Evolutionary conservation across 2,329 filamentous ascomycete species (phyloP), one percentile per base, ranked within the genome.

Genomic region (Cladosporium velox): DNA sequence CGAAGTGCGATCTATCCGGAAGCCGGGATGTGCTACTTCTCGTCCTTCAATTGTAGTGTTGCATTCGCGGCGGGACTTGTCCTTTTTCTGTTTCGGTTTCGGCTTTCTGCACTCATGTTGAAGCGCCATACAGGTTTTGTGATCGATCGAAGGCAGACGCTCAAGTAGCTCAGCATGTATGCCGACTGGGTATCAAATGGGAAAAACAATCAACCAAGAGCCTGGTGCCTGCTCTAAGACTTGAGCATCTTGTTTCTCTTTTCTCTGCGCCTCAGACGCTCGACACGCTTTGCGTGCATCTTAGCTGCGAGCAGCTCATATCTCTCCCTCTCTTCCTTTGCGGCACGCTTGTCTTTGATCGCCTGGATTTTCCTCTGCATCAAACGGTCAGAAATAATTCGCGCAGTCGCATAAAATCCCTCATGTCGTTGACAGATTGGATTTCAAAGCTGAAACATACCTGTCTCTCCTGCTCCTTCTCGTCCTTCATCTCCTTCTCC

Each of bases 201-300:
- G 34, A 21, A 44, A 24, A 30, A 30, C 12, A 30, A n/a, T 30
- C 14, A 30, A 59, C 55, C 32, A 21, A 26, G 11, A 38, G 2
- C 34, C 34, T 35, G 12, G 11, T 7, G 11, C 55, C 6, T 41
- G 8, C 59, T 74, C 78, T 64, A 84, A 38, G 82, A 83, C 72
- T 84, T 84, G 67, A 85, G 73, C 77, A 92, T 81, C 83, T 94
- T 95, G 80, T 94, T 99, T 77, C 95, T 88, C 89, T 98, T 98
- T 84, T 99, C 95, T 79, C 92, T 91, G 76, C 93, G 87, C 88
- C 93, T 97, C 79, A 97, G 80, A 73, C 95, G 87, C 81, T 99
- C 95, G 14, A 98, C 90, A 68, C 93, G 86, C 85, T 97, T 98
- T 80, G 87, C 88, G 82, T 98, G 94, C 95, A 99, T 98, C 83